Base-by-base conservation (phyloP, 2,329 filamentous ascomycete genomes). In the Sporothrix protearum region DNA sequence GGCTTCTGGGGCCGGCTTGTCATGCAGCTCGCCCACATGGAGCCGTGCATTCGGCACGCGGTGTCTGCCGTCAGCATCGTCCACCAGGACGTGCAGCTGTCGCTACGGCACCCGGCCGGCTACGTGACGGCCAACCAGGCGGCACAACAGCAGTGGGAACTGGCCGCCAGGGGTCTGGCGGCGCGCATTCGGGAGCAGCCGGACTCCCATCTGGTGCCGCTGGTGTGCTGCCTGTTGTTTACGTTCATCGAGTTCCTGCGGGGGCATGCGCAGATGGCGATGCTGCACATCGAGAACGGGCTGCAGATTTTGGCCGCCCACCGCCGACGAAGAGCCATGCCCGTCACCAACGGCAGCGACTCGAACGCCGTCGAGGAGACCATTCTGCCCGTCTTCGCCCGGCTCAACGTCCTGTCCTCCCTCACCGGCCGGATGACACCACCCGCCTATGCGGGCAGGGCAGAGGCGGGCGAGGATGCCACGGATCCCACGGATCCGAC, bases 141-240 rank as follows among this genome's bases (percentile, higher is more conserved):
- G 45, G 64, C 64, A 6, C 64, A 51, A 19, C 19, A 16, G 45
- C 28, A 49, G 42, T 68, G 64, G 64, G 30, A 51, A 10, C 12
- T 22, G 42, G 64, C 64, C 4, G 64, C 42, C 8, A 33, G 36
- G 45, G 36, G 64, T 45, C 45, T 68, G 3, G 19, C 64, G 9
- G 45, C 64, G 7, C 64, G 64, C 22, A 68, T 68, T 16, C 64
- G 30, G 2, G 25, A 25, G 8, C 64, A 68, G n/a, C 64, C 64
- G 14, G 28, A 68, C 45, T 30, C 64, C 7, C 16, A 51, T 12
- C 14, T 68, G 42, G 64, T 68, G 6, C 64, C 64, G 12, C n/a
- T 68, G 64, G 64, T 68, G 28, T 68, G 64, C 47, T 51, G 45
- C 6, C 45, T 68, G 8, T n/a, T 68, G 45, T 68, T 68, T 10